These are phyloP conservation scores for Cerioporus squamosus DNA, from an alignment of 1,284 basidiomycete species.

Conservation along the genomic window DNA sequence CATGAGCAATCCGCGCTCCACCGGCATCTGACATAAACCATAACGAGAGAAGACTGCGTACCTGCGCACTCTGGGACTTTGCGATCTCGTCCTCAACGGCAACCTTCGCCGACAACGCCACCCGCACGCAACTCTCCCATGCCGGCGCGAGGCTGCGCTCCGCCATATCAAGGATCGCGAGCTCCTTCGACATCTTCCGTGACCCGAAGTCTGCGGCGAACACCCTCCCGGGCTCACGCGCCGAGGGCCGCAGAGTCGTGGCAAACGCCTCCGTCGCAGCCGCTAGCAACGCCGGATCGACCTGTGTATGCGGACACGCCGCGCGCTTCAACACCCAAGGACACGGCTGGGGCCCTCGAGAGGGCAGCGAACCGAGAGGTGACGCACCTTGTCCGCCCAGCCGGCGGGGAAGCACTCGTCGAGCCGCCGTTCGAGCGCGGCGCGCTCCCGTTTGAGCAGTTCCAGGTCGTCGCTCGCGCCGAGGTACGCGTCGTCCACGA, in stretches of 20 bases:
- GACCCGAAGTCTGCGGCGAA: conserved; percentile 52
- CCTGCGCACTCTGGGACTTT: conserved; percentile 48
- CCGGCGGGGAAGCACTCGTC: conserved; percentile 34
- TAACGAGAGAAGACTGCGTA: conserved; percentile 34
- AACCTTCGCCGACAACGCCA: conserved; percentile 46
- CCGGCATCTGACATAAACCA: not conserved
- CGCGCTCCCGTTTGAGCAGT: conserved; percentile 52
- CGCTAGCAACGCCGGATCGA: conserved; percentile 41
- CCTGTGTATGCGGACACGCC: conserved; percentile 31
- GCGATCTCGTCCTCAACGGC: conserved; percentile 55
- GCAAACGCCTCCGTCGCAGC: conserved; percentile 39
- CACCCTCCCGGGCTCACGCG: conserved; percentile 25
- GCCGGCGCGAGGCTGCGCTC: conserved; percentile 38
- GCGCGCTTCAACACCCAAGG: not conserved
- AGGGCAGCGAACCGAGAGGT: too few relatives aligned
- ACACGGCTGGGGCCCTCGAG: not conserved
- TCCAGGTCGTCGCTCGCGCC: conserved; percentile 56
- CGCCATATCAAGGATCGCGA: conserved; percentile 51
- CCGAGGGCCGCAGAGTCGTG: conserved; percentile 33
- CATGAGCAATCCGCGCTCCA: not conserved
- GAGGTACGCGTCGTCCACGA: conserved; percentile 56
- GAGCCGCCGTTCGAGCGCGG: conserved; percentile 49
- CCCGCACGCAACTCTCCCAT: conserved; percentile 52
- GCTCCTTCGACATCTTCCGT: conserved; percentile 45
- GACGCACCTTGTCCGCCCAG: conserved; percentile 46